Base-by-base conservation (phyloP, 2,329 filamentous ascomycete genomes). In the Arthroderma sp. region DNA sequence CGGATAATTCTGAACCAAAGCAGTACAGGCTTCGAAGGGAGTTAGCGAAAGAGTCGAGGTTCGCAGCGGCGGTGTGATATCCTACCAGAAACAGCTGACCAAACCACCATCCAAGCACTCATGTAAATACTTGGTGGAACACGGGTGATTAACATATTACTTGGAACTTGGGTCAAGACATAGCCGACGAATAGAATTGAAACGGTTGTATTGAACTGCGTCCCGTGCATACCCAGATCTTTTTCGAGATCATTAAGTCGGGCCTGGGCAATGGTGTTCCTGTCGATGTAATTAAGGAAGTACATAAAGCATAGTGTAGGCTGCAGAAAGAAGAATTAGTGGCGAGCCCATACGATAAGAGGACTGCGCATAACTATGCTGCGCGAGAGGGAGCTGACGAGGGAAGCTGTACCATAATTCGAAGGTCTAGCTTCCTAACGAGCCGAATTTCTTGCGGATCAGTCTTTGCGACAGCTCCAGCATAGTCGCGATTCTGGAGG, bases 331-430 rank as follows among this genome's bases (percentile, higher is more conserved):
- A 22, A 22, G 15, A 22, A 22, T 22, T 22, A 22, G 15, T 3
- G 15, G 15, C 15, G 15, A 22, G 15, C 3, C 15, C 1, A 22
- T 22, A 22, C 15, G 3, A 22, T 22, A 22, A 22, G 15, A 22
- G 15, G 15, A 36, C 34, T 37, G 6, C 5, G 15, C 9, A 34
- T 8, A 27, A 33, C 10, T 9, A 4, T 36, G 60, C 76, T 76
- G 57, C 68, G 64, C 57, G 72, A 68, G 76, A 96, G 96, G 80
- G 95, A 91, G 68, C 86, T 86, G 66, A 85, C 78, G 64, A 96
- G 59, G 91, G 78, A 57, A 91, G 91, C 64, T 84, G 44, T 48
- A 66, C 65, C 65, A 68, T 68, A 43, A 68, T 67, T 45, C 63
- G 58, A 8, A 48, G 53, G 45, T 69, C 66, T 4, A 68, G 59